These are phyloP conservation scores for Adansonia madagascariensis DNA, from an alignment of 441 rosid species.

Conservation along the genomic window DNA sequence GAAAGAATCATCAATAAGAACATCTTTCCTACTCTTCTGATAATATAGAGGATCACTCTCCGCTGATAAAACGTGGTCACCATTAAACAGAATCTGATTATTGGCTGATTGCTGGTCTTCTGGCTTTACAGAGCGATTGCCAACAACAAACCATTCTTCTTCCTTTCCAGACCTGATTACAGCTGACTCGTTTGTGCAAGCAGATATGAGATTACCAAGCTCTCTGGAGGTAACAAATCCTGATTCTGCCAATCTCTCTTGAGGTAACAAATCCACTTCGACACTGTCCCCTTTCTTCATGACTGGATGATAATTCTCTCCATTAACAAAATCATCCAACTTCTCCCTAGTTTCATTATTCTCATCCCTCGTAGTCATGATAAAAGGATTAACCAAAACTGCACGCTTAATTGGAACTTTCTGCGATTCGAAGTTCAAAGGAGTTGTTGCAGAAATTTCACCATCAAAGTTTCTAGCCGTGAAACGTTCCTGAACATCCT, in stretches of 20 bases:
- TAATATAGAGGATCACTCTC: conserved; percentile 25
- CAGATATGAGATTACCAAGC: conserved; percentile 34
- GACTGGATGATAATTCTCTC: conserved; percentile 43
- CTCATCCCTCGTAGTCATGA: conserved; percentile 39
- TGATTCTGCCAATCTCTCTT: conserved; percentile 49
- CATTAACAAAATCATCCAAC: conserved; percentile 50
- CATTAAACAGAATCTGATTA: conserved; percentile 46
- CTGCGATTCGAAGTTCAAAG: conserved; percentile 42
- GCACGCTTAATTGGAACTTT: conserved; percentile 35
- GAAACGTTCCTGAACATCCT: conserved; percentile 44
- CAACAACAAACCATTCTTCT: conserved; percentile 59
- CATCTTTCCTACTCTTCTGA: conserved; percentile 46
- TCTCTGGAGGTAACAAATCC: conserved; percentile 29
- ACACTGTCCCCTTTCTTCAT: conserved; percentile 54
- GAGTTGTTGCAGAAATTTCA: conserved; percentile 28
- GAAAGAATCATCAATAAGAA: conserved; percentile 69
- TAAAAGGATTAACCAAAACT: conserved; percentile 49
- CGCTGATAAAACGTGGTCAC: conserved; percentile 32
- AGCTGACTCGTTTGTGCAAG: conserved; percentile 40
- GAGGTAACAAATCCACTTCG: conserved; percentile 52
- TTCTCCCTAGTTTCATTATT: conserved; percentile 39
- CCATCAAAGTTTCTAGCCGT: conserved; percentile 39
- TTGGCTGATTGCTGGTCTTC: conserved; percentile 37
- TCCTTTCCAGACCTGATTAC: conserved; percentile 54
- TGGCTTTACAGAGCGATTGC: conserved; percentile 36